phyloP scores from a whole-genome alignment of 2,329 filamentous ascomycete species.

The Ustulina deusta region DNA sequence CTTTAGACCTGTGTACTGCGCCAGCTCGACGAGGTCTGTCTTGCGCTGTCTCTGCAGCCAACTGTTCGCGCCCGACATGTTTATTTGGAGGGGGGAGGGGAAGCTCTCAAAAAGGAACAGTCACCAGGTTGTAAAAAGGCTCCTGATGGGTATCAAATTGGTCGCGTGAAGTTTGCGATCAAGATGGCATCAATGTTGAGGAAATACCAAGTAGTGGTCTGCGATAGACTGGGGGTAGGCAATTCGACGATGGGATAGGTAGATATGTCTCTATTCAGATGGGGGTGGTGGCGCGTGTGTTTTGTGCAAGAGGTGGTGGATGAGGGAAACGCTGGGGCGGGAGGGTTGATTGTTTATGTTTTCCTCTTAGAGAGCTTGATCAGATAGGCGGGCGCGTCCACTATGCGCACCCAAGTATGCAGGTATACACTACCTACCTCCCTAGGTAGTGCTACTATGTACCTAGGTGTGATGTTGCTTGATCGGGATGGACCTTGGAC shows the following conservation, averaged over 20 bases:
- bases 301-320: slow-evolving; percentile 27
- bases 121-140: slow-evolving; percentile 17
- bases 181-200: slow-evolving; percentile 46
- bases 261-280: slow-evolving; percentile 12
- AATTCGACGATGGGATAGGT: slow-evolving; percentile 20
- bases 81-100: slow-evolving; percentile 50
- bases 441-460: background rate
- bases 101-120: slow-evolving; percentile 38
- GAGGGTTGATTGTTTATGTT: slow-evolving; percentile 39
- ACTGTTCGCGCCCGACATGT: slow-evolving; percentile 73
- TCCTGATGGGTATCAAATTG: slow-evolving; percentile 44
- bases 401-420: too few relatives aligned
- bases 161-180: slow-evolving; percentile 53
- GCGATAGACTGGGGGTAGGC: slow-evolving; percentile 39
- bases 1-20: slow-evolving; percentile 75
- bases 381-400: slow-evolving; percentile 17
- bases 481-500: slow-evolving; percentile 31
- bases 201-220: slow-evolving; percentile 39
- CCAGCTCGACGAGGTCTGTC: slow-evolving; percentile 79
- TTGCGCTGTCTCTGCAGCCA: slow-evolving; percentile 88
- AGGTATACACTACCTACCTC: background rate
- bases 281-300: slow-evolving; percentile 39
- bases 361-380: slow-evolving; percentile 34
- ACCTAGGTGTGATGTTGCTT: slow-evolving; percentile 19
- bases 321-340: slow-evolving; percentile 33